Base-by-base conservation (phyloP, 2,329 filamentous ascomycete genomes). In the Xylaria sp. region DNA sequence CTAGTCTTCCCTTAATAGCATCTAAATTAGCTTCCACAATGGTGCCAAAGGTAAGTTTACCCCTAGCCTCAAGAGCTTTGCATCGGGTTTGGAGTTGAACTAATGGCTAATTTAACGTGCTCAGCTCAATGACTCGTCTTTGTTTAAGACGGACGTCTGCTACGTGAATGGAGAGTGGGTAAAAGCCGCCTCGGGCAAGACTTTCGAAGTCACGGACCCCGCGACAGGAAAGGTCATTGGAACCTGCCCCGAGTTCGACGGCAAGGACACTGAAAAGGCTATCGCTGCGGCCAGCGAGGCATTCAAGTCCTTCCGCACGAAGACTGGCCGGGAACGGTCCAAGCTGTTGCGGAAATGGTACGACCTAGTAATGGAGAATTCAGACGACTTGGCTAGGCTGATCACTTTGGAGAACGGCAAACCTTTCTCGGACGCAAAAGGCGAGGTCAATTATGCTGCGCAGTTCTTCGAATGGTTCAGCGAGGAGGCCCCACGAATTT, bases 101-200 rank as follows among this genome's bases (percentile, higher is more conserved):
- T 69, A 44, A 71, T 48, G 13, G 23, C 23, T 13, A 68, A 71
- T 37, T 8, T 12, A 25, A 5, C 25, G 23, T 5, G n/a, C 60
- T 54, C 54, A 94, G 91, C 88, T 95, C 76, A 92, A 90, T 77
- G 92, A 95, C 75, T 88, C 88, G 42, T 93, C 91, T 27, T 87
- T 99, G 69, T 88, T 98, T 76, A 98, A 97, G 84, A 89, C 91
- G 74, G 88, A 94, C 78, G 87, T 89, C 68, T 88, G 90, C 76
- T 98, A 95, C 78, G 90, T 98, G 77, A 95, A 99, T 79, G 96
- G 96, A 77, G 88, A 97, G 87, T 99, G 94, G 93, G 88, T 97
- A 70, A 86, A 87, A 75, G 93, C 95, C 74, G 88, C 90, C 77
- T 97, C 93, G 0, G 93, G 93, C 78, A 90, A 97, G 87, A 97